Evolutionary conservation across 768 basidiomycete genomes (phyloP), one percentile per base, ranked within the genome.

Genomic region (Tricholoma hemisulphureum): DNA sequence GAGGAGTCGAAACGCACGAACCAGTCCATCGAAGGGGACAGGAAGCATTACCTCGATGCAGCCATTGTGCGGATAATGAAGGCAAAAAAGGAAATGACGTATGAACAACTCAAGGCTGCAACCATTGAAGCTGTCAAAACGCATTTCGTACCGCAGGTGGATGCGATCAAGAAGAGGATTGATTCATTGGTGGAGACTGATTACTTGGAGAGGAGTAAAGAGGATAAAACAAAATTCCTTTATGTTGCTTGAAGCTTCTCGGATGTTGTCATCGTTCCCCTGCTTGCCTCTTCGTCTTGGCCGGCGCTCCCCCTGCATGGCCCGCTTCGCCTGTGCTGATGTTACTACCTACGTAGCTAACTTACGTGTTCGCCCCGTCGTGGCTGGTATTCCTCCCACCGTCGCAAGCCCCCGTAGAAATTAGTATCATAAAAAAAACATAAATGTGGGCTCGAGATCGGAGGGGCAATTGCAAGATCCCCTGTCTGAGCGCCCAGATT

Each of bases 51-150:
- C 57, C 79, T 98, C 13, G 94, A 98, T 63, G 95, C 95, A 0
- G 95, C 95, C 20, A 95, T 99, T 64, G 96, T 99, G 31, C 87
- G 97, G 6, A 86, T 96, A 66, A 95, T 98, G 94, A 98, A 98
- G 71, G 87, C 85, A 2, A 83, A 85, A 64, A 98, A 96, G 75
- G 89, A 90, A 72, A 77, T 96, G 73, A 78, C 76, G 23, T 86
- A 93, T 65, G 85, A 90, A 63, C 80, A 88, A 62, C 80, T 98
- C 65, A 88, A 92, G 72, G 83, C 85, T 51, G 86, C 87, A 61
- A 91, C 92, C 9, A 86, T 97, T 57, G 87, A 91, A 18, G 88
- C 93, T 21, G 92, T 98, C 49, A 90, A 88, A 72, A 86, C 77
- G 37, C 89, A 95, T 65, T 98, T 98, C 71, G 81, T 84, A 55